Evolutionary conservation across 2,329 filamentous ascomycete genomes (phyloP).

Genomic region (Madurella mycetomatis): DNA sequence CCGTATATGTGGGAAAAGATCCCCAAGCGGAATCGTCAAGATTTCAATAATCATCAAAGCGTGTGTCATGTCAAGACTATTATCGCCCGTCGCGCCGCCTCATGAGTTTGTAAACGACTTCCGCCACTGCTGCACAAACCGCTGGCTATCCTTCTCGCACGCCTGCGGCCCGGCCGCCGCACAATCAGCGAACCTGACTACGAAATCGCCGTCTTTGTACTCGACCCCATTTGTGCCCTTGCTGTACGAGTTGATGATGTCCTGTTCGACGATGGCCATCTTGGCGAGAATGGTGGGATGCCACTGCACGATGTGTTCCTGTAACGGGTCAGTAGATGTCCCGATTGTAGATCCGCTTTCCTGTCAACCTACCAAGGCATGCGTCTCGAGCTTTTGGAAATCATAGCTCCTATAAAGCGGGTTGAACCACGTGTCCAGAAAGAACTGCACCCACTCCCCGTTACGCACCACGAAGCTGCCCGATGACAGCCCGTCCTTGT

Average conservation of each 20-base stretch:
- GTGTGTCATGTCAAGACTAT: not conserved
- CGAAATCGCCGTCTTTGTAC: conserved; percentile 80
- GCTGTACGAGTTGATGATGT: conserved; percentile 75
- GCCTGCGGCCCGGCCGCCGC: conserved; percentile 50
- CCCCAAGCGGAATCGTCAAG: no score
- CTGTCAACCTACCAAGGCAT: conserved; percentile 67
- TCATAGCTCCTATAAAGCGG: conserved; percentile 91
- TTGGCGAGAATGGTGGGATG: conserved; percentile 92
- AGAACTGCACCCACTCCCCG: conserved; percentile 87
- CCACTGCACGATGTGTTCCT: conserved; percentile 93
- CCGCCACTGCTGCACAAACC: conserved; percentile 46
- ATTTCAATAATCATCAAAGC: not conserved
- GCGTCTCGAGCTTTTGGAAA: conserved; percentile 89
- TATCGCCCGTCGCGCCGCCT: conserved; percentile 17
- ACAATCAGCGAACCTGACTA: conserved; percentile 75
- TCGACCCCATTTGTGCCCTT: conserved; percentile 51
- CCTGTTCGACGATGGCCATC: conserved; percentile 83
- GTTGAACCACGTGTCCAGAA: conserved; percentile 94
- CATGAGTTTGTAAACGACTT: conserved; percentile 46
- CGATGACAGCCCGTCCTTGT: conserved; percentile 70
- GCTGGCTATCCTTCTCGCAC: conserved; percentile 67
- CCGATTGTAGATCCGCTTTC: not conserved
- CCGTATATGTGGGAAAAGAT: no score
- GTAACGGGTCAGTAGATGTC: conserved; percentile 27
- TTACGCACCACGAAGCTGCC: conserved; percentile 76